Evolutionary conservation across 83 land plant genomes (phyloP).

Genomic region (Picea abies): DNA sequence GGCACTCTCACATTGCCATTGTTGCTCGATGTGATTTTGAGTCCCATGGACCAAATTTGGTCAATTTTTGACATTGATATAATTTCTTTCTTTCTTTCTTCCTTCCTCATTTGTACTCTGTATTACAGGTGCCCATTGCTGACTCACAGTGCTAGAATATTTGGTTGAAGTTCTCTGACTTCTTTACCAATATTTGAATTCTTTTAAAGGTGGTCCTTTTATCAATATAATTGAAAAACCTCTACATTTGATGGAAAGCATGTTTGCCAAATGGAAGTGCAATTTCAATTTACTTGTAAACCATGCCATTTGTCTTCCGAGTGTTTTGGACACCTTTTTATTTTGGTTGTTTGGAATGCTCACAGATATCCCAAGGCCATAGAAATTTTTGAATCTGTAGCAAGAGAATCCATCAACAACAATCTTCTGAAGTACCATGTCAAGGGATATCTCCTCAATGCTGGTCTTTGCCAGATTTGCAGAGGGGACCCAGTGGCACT

Average conservation of each 20-base stretch:
- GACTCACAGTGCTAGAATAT: not conserved
- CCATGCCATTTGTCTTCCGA: not conserved
- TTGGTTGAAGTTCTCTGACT: not conserved
- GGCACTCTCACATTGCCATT: too few relatives aligned
- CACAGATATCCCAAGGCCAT: slow-evolving; percentile 80
- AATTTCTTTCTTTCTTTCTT: not conserved
- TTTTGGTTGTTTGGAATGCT: not conserved
- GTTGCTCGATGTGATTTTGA: too few relatives aligned
- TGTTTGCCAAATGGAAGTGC: not conserved
- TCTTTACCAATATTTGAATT: not conserved
- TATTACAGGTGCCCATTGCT: not conserved
- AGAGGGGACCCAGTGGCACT: slow-evolving; percentile 77
- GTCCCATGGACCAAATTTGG: too few relatives aligned
- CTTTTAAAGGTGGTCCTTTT: not conserved
- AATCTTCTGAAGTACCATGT: slow-evolving; percentile 87
- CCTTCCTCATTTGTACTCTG: not conserved
- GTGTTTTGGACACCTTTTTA: not conserved
- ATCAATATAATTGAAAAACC: not conserved
- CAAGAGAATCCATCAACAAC: slow-evolving; percentile 58
- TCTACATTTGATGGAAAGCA: not conserved
- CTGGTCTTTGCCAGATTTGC: slow-evolving; percentile 87
- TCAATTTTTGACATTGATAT: too few relatives aligned
- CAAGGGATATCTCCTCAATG: slow-evolving; percentile 84
- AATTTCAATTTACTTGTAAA: not conserved
- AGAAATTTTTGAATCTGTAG: slow-evolving; percentile 79